These are phyloP conservation scores for Phialophora expanda DNA, from an alignment of 2,329 filamentous ascomycete species.

Conservation along the genomic window DNA sequence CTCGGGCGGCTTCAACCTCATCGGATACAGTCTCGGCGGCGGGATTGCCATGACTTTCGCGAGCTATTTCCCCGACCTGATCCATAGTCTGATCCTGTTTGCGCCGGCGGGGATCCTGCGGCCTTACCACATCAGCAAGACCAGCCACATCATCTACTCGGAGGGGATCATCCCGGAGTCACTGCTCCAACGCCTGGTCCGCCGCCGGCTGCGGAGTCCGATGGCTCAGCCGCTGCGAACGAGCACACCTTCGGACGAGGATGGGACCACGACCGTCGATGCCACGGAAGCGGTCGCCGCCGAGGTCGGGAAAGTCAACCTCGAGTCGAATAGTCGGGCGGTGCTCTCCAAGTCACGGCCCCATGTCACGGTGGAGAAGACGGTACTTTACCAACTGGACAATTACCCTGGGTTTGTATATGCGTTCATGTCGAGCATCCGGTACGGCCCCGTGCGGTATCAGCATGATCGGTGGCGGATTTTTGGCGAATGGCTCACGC, in stretches of 20 bases:
- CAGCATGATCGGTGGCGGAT: constrained; percentile 67
- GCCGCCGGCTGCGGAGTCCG: constrained; percentile 55
- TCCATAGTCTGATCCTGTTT: constrained; percentile 74
- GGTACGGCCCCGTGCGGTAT: constrained; percentile 70
- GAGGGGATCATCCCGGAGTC: constrained; percentile 64
- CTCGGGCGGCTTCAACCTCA: constrained; percentile 66
- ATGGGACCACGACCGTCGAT: constrained; percentile 45
- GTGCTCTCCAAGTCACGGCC: constrained; percentile 59
- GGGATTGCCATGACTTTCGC: constrained; percentile 74
- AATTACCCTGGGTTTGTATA: constrained; percentile 70
- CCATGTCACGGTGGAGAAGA: constrained; percentile 62
- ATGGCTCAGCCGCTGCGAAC: constrained; percentile 37
- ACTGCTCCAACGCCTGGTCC: constrained; percentile 59
- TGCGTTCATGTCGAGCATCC: constrained; percentile 73
- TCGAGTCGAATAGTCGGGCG: constrained; percentile 48
- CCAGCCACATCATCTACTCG: constrained; percentile 67
- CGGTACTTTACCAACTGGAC: constrained; percentile 72
- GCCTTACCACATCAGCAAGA: constrained; percentile 64
- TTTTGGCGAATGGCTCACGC: constrained; percentile 58
- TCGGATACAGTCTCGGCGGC: constrained; percentile 82
- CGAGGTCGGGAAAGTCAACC: constrained; percentile 43
- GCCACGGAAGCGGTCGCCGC: constrained; percentile 50
- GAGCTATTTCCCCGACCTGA: constrained; percentile 68
- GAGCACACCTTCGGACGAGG: constrained; percentile 19
- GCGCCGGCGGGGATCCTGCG: constrained; percentile 79